Base-by-base conservation (phyloP, 73 alveolate genomes). In the Tetrahymena thermophila region DNA sequence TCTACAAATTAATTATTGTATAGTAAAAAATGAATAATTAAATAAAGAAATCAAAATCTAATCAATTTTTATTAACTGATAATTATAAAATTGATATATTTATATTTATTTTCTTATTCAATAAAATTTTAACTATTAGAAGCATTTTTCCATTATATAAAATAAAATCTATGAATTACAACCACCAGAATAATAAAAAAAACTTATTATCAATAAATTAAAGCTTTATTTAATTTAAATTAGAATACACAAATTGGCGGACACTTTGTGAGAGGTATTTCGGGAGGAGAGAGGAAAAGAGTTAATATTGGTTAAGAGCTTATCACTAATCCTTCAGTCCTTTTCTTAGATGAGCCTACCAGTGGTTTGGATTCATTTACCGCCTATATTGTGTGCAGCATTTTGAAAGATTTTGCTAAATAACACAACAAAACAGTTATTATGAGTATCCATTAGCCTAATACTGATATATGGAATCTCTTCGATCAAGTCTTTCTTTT, bases 371-470 rank as follows among this genome's bases (percentile, higher is more conserved):
- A 95, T 31, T 95, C 97, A 34, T 95, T 71, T 35, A 95, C 97
- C 0, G 95, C 97, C 0, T 95, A 50, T 95, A 85, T 89, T 89
- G 93, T 94, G 55, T 85, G 89, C 83, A 95, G 89, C n/a, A 34
- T 95, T 23, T 35, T 95, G 3, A 95, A 85, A 93, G 85, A 95
- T 25, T 85, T 50, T 31, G 97, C 97, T 28, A 13, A n/a, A 28
- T 34, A 71, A 14, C 37, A 71, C 34, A 97, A 97, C 25, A 96
- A 96, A 94, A 97, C 98, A 1, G 97, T 97, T 43, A 93, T 97
- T 84, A 37, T 94, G 94, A 97, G 98, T 19, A 97, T 97, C 44
- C 98, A 97, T 94, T 97, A 96, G 40, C 98, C 98, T 3, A 93
- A 96, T 43, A 93, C 98, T 16, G 97, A 96, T 93, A 96, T 97